phyloP scores from a whole-genome alignment of 169 alveolate species.

The Plasmodium coatneyi region DNA sequence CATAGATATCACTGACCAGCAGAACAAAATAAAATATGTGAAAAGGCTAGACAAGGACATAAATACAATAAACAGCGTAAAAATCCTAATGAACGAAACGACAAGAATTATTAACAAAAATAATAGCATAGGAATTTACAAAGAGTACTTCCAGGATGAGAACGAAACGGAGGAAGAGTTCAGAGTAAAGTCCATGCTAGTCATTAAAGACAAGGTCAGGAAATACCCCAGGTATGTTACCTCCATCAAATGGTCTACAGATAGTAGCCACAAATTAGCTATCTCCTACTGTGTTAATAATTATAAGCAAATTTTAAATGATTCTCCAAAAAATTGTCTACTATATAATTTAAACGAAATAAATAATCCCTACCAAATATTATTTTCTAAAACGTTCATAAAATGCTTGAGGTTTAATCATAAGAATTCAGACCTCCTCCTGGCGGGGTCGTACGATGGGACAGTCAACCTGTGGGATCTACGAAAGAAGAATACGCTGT shows the following conservation, averaged over 20 bases:
- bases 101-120: constrained; percentile 64
- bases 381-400: constrained; percentile 53
- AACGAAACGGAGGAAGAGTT: constrained; percentile 39
- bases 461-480: constrained; percentile 60
- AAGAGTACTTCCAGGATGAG: constrained; percentile 60
- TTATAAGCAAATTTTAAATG: constrained; percentile 40
- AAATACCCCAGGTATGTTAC: constrained; percentile 48
- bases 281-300: constrained; percentile 66
- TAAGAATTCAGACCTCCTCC: constrained; percentile 52
- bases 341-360: constrained; percentile 46
- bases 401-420: constrained; percentile 70
- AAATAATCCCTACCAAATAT: constrained; percentile 59
- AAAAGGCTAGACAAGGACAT: constrained; percentile 51
- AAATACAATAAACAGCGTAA: constrained; percentile 59
- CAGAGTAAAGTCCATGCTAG: constrained; percentile 59
- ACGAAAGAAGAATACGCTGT: constrained; percentile 57
- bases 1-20: constrained; percentile 57
- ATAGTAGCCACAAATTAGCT: constrained; percentile 45
- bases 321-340: constrained; percentile 55
- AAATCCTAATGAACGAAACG: constrained; percentile 57
- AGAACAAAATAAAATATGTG: constrained; percentile 52
- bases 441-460: constrained; percentile 73
- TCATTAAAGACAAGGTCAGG: constrained; percentile 28
- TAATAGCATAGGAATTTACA: constrained; percentile 61
- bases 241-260: constrained; percentile 64